Percentiles rank a stretch among this genome's conserved stretches.
phyloP scores from a whole-genome alignment of 2,329 filamentous ascomycete species.

The Ophiosphaerella korrae region DNA sequence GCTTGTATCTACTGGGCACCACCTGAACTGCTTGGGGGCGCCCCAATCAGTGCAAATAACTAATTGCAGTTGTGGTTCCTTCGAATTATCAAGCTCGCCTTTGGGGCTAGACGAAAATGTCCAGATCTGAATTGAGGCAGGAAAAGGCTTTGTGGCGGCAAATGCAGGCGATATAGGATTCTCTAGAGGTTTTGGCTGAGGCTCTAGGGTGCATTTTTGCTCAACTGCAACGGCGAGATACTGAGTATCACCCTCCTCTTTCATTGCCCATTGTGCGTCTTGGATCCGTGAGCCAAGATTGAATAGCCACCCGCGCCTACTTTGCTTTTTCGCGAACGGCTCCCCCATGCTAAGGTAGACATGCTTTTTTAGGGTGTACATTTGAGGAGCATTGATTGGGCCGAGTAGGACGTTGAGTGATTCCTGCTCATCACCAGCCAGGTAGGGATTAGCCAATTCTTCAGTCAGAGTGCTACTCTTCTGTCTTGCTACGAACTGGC shows the following conservation, averaged over 20 bases:
- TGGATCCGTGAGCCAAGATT: slow-evolving; percentile 61
- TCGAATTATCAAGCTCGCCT: slow-evolving; percentile 50
- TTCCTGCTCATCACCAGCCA: slow-evolving; percentile 42
- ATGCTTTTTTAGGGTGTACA: slow-evolving; percentile 50
- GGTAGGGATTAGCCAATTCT: slow-evolving; percentile 49
- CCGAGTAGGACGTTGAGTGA: slow-evolving; percentile 58
- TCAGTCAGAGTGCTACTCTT: slow-evolving; percentile 39
- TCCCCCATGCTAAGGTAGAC: slow-evolving; percentile 53
- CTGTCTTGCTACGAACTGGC: slow-evolving; percentile 52
- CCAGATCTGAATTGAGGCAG: slow-evolving; percentile 64
- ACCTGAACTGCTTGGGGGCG: slow-evolving; percentile 59
- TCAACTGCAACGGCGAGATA: slow-evolving; percentile 59
- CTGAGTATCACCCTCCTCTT: slow-evolving; percentile 53
- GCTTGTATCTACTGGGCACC: slow-evolving; percentile 57
- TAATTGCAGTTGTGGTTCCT: slow-evolving; percentile 53
- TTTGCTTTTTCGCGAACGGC: slow-evolving; percentile 35
- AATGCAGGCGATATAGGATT: slow-evolving; percentile 54
- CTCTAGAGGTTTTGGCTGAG: slow-evolving; percentile 36
- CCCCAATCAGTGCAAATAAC: slow-evolving; percentile 65
- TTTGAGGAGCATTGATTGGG: slow-evolving; percentile 50
- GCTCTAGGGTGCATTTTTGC: slow-evolving; percentile 21
- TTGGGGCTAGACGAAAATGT: slow-evolving; percentile 52
- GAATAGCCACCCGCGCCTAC: slow-evolving; percentile 58
- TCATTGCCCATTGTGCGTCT: slow-evolving; percentile 53
- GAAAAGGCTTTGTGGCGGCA: slow-evolving; percentile 53